Base-by-base conservation (phyloP, 371 early-diverging fungal species). In the Mortierella sp. region DNA sequence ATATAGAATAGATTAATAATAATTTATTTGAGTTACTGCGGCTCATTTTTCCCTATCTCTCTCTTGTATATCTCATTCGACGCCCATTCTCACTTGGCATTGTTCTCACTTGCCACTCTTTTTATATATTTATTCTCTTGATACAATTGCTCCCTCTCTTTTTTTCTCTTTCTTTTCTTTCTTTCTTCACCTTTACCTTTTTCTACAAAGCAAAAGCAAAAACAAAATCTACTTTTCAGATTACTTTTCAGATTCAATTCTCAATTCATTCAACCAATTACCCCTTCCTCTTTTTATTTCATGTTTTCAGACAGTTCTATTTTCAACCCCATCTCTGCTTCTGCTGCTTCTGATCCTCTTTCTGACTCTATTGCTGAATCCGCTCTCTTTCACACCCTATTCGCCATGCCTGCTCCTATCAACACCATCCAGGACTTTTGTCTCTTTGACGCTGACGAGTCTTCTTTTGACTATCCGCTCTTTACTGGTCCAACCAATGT, bases 391-490 rank as follows among this genome's bases (percentile, higher is more conserved):
- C 72, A 67, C 31, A 68, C 68, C 22, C 68, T 77, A 56, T 68
- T 68, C 51, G 42, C 72, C 64, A 72, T 79, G 74, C 66, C 80
- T 53, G 72, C 70, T 31, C 68, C 68, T 56, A 55, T 70, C 70
- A 73, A 74, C 68, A 69, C 74, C 60, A 79, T 73, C 51, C n/a
- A n/a, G n/a, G 79, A 79, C 62, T 79, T 79, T 51, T 73, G 73
- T 59, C 79, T 79, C 58, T 79, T 70, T 34, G 78, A 78, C 54
- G 53, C 37, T 9, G 79, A 66, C 61, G 73, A 79, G 40, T 42
- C 69, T 17, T 66, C 67, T 1, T 72, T 73, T 47, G 79, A 70
- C 69, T 77, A 68, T 19, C 72, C 77, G 6, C 79, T 79, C 60
- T 79, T 79, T 61, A 70, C 63, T 42, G 74, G 62, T 34, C 66